Evolutionary conservation across 345 rosid genomes (phyloP), one percentile per base, ranked within the genome.

Genomic region (Linum lewisii): DNA sequence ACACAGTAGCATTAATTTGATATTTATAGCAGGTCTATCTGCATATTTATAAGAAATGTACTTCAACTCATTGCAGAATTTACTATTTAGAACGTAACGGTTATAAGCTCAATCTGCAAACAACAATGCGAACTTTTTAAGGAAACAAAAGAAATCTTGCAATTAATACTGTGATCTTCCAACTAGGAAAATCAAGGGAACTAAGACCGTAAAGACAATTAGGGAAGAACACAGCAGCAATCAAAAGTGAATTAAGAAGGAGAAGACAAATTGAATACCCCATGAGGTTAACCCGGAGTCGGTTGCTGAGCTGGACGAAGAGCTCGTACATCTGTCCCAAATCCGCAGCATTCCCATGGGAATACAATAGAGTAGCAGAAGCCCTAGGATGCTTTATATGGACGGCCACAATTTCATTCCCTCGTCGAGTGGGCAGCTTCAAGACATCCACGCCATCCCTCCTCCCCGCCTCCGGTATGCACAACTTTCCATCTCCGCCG

Each of bases 281-380:
- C 89, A 93, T 76, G 51, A 93, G 82, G 72, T 89, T 88, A 62
- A 89, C 74, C 44, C 86, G 84, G 60, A 93, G 90, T 38, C 89
- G 97, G 69, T 79, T 82, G 65, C 88, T 79, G 47, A 93, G 77
- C 72, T 88, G 94, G 42, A 84, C 84, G 54, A 93, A 93, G 24
- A 93, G 95, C 74, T 93, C 97, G 66, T 78, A 79, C 95, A 93
- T 84, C 64, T 93, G 99, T 0, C 97, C 97, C 68, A 93, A 75
- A 71, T 93, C 97, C 53, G 99, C 99, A 2, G 99, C 99, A 81
- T 93, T 93, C 34, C 99, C 99, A 63, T 93, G 99, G 34, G 99
- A 93, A 73, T 93, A 89, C 32, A 93, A 72, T 62, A 93, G 50
- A n/a, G 97, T 93, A 23, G 78, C 77, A 11, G 83, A 65, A 34